Evolutionary conservation across 2,329 filamentous ascomycete species (phyloP).

Genomic region (Sclerotinia subarctica): DNA sequence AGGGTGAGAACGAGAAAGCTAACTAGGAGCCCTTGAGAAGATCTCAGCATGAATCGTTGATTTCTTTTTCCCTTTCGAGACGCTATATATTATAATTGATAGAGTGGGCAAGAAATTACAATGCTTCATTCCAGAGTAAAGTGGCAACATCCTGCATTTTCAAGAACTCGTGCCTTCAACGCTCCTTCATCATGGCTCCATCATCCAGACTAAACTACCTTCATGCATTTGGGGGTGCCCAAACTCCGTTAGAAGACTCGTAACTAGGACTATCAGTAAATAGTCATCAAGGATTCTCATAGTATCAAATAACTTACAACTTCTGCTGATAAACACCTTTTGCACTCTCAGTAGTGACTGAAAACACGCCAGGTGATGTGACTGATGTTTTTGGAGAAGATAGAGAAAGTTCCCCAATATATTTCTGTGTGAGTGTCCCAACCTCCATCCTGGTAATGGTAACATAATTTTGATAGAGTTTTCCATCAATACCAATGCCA

Average conservation of each 20-base stretch:
- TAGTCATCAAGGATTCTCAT: accelerated
- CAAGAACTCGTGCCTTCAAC: too few species aligned
- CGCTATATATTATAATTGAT: not conserved
- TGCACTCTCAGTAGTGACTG: not conserved
- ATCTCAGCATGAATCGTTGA: not conserved
- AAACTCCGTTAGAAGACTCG: not conserved
- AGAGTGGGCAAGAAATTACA: not conserved
- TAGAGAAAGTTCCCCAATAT: accelerated
- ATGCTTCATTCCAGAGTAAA: too few species aligned
- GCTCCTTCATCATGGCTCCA: not conserved
- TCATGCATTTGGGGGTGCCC: not conserved
- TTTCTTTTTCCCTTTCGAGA: not conserved
- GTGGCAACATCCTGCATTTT: too few species aligned
- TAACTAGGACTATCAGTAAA: not conserved
- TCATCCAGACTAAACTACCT: not conserved
- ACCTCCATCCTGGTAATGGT: not conserved
- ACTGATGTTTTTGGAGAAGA: not conserved
- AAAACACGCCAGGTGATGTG: not conserved
- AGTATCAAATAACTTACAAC: not conserved
- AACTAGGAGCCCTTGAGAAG: not conserved
- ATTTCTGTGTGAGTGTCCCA: not conserved
- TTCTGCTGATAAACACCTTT: not conserved
- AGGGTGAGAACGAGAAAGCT: not conserved
- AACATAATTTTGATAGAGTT: not conserved
- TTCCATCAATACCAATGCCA: not conserved